Base-by-base conservation (phyloP, 352 stramenopile genomes). In the Phytophthora pinifolia region DNA sequence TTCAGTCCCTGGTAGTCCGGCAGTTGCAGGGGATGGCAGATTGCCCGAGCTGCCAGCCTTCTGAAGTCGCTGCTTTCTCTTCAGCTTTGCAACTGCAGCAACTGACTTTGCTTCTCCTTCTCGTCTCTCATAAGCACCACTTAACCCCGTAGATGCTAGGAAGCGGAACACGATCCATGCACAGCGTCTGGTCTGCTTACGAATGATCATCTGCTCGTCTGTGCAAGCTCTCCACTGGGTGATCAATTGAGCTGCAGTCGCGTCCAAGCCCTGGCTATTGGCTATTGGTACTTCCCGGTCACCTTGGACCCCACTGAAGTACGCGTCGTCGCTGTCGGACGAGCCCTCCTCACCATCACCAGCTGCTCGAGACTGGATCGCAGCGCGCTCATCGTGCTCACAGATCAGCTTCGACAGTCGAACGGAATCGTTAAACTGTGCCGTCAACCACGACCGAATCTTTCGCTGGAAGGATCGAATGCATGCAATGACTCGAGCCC, bases 111-210 rank as follows among this genome's bases (percentile, higher is more conserved):
- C 81, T 59, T 95, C 85, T 18, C 67, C 80, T 50, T 95, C 83
- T 35, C 74, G 72, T 9, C 85, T 71, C 42, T 92, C 83, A 27
- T 86, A 69, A 25, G 76, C 75, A 12, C 79, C 85, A 31, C 74
- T 86, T 13, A 95, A 86, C 2, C 76, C 79, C 6, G 85, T 78
- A 8, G 78, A 82, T 5, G 79, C 73, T 17, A 95, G 66, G 53
- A 93, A 90, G 1, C 81, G 76, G 41, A 95, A 95, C 18, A 93
- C 78, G 32, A 92, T 76, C 83, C 83, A 93, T 6, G 85, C 83
- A 18, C 81, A 91, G 32, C 62, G 69, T 53, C 71, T 74, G 1
- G 80, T 83, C 37, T 88, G 78, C 48, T 89, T 89, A n/a, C 70
- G 64, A 54, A 86, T 59, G 12, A 95, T 53, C 33, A 93, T 71